A percentile compares a stretch with the other conserved stretches of the same genome.
Conservation (phyloP, 768 basidiomycete species). For the Trametes punicea region DNA sequence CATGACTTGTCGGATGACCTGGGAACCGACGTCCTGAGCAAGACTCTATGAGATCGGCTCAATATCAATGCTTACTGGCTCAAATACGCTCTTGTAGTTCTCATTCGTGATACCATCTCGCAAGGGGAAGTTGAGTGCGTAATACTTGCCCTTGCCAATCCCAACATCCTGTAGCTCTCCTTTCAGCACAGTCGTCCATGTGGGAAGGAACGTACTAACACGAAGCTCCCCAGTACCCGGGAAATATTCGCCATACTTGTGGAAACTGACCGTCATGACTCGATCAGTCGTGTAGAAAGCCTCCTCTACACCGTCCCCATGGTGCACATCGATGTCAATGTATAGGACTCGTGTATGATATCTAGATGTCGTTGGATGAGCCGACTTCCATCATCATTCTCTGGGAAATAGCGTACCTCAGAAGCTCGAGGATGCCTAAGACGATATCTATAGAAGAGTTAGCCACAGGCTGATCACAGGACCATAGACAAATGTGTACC, state of each 20-base stretch:
- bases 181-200: background rate
- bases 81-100: slow-evolving; percentile 91
- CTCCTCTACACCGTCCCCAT: slow-evolving; percentile 98
- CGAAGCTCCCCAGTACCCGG: slow-evolving; percentile 97
- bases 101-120: slow-evolving; percentile 95
- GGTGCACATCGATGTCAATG: slow-evolving; percentile 98
- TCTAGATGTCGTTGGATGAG: slow-evolving; percentile 36
- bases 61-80: slow-evolving; percentile 62
- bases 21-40: background rate
- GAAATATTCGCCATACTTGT: slow-evolving; percentile 99
- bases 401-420: slow-evolving; percentile 59
- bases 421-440: slow-evolving; percentile 89
- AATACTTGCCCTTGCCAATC: slow-evolving; percentile 91
- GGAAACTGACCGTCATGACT: slow-evolving; percentile 98
- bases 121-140: slow-evolving; percentile 91
- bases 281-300: slow-evolving; percentile 99
- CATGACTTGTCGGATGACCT: slow-evolving; percentile 95
- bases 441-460: slow-evolving; percentile 75
- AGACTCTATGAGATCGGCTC: background rate
- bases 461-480: background rate
- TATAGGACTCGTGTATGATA: slow-evolving; percentile 95
- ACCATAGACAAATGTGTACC: slow-evolving; percentile 17
- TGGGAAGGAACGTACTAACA: slow-evolving; percentile 40
- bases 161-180: slow-evolving; percentile 68
- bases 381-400: too few relatives aligned